A percentile compares a stretch with the other conserved stretches of the same genome.
phyloP scores from a whole-genome alignment of 768 basidiomycete species.

The Dictyophora rubrovolvata region DNA sequence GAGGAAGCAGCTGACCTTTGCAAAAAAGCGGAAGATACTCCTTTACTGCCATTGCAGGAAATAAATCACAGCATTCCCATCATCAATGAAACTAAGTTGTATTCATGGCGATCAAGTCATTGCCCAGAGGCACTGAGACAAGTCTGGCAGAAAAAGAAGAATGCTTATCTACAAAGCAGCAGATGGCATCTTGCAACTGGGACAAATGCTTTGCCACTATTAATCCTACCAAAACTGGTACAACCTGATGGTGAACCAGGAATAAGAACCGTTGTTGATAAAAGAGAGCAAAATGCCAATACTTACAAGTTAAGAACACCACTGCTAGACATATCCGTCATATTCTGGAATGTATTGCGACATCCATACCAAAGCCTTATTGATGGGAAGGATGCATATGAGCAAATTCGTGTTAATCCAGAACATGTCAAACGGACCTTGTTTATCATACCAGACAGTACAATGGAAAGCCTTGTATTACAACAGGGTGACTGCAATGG shows the following conservation, averaged over 20 bases:
- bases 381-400: constrained; percentile 12
- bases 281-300: constrained; percentile 22
- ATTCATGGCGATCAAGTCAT: constrained; percentile 24
- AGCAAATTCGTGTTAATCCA: background rate
- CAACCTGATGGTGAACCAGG: constrained; percentile 6
- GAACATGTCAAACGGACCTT: constrained; percentile 15
- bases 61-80: constrained; percentile 30
- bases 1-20: constrained; percentile 14
- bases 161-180: constrained; percentile 21
- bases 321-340: constrained; percentile 20
- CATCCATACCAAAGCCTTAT: constrained; percentile 17
- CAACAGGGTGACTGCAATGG: constrained; percentile 24
- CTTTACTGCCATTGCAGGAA: constrained; percentile 18
- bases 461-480: constrained; percentile 32
- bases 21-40: constrained; percentile 13
- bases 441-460: constrained; percentile 31
- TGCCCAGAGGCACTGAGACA: constrained; percentile 27
- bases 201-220: constrained; percentile 22
- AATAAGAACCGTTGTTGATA: constrained; percentile 19
- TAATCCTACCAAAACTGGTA: constrained; percentile 22
- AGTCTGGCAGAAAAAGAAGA: constrained; percentile 20
- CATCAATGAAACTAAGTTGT: constrained; percentile 21
- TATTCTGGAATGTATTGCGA: constrained; percentile 16
- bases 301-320: constrained; percentile 19
- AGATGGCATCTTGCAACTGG: constrained; percentile 22